Base-by-base conservation (phyloP, 257 asterid genomes). In the Solanum rostratum region DNA sequence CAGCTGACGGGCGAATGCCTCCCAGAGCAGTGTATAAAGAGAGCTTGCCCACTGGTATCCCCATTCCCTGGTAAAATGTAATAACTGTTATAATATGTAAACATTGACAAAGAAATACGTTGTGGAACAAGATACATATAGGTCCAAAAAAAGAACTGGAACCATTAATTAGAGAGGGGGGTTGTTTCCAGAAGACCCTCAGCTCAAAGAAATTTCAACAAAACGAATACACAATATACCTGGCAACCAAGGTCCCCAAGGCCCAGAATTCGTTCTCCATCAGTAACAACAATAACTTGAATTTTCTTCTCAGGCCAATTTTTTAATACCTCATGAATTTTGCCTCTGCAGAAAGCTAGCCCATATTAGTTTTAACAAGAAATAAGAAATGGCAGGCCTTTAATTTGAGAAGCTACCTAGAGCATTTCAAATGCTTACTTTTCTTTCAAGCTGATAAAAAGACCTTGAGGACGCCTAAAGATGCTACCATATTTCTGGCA, bases 211-310 rank as follows among this genome's bases (percentile, higher is more conserved):
- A n/a, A n/a, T n/a, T n/a, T 79, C 46, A 53, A 81, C 9, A 24
- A 76, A 63, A 59, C 39, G 43, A 33, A 79, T 55, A 15, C 53
- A 74, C 66, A 65, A 50, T 71, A 80, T 83, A 93, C 99, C 97
- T 96, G 99, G 89, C 98, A 96, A 87, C 99, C 99, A 88, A 97
- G 99, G 87, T 95, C 98, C 68, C 99, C 99, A 54, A 97, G 99
- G 53, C 99, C 99, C 92, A 97, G 88, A 88, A 97, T 97, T 60
- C 99, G 89, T 84, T 97, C 99, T 80, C 99, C 99, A 19, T 97
- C 99, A 18, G 99, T 97, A 85, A 97, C 98, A 84, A 93, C 97
- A 85, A 97, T 95, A 65, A 97, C 99, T 88, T 95, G 99, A 90
- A 97, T 94, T 86, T 92, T 95, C 92, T 93, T 93, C 91, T 97